Conservation (phyloP, 331 rosid genomes). For the Dryas integrifolia region DNA sequence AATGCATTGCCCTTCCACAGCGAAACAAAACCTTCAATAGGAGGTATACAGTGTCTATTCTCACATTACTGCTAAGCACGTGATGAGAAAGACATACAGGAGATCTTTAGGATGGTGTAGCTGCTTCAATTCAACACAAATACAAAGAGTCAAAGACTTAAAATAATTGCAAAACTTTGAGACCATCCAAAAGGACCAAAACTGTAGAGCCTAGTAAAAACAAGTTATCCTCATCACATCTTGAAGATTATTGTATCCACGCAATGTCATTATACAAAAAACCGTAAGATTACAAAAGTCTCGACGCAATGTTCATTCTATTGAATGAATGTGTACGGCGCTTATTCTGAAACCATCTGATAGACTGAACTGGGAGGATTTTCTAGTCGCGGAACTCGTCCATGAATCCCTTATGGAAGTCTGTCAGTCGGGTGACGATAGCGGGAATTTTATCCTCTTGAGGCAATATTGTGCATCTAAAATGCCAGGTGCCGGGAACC, state of each 20-base stretch:
- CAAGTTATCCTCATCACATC: neutral
- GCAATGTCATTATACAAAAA: neutral
- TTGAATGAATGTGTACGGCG: conserved; percentile 22
- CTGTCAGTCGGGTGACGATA: conserved; percentile 60
- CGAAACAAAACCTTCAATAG: too few relatives aligned
- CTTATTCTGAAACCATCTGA: conserved; percentile 15
- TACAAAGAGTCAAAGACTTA: too few relatives aligned
- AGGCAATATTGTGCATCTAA: conserved; percentile 92
- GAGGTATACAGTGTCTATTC: too few relatives aligned
- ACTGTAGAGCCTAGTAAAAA: neutral
- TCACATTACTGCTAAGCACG: too few relatives aligned
- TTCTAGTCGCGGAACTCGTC: conserved; percentile 61
- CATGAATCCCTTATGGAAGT: conserved; percentile 77
- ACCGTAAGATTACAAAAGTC: neutral
- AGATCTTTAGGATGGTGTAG: too few relatives aligned
- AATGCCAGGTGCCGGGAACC: conserved; percentile 98
- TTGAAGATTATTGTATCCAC: neutral
- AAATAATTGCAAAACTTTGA: too few relatives aligned
- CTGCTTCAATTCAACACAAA: too few relatives aligned
- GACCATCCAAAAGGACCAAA: too few relatives aligned
- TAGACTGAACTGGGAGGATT: neutral
- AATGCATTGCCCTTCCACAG: too few relatives aligned
- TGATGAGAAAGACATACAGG: too few relatives aligned
- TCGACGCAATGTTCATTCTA: conserved; percentile 18
- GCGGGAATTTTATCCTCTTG: conserved; percentile 93